Conservation (phyloP, 2,329 filamentous ascomycete genomes). For the Chaetomiaceae sp. region DNA sequence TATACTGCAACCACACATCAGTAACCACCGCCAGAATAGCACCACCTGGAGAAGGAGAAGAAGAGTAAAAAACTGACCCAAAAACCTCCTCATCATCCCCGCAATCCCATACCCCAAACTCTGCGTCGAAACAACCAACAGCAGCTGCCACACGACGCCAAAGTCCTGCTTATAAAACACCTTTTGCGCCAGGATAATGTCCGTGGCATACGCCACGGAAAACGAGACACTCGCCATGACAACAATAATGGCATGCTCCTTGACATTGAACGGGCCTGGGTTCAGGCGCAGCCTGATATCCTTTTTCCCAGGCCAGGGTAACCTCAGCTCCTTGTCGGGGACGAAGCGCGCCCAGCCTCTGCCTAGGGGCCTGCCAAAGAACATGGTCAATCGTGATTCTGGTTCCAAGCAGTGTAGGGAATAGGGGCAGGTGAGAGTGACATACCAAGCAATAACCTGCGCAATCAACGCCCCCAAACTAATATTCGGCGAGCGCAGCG, state of each 20-base stretch:
- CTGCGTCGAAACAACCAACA: slow-evolving; percentile 65
- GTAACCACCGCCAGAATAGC: background rate
- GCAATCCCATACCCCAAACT: slow-evolving; percentile 66
- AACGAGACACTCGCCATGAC: slow-evolving; percentile 71
- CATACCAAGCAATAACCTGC: slow-evolving; percentile 55
- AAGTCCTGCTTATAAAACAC: slow-evolving; percentile 70
- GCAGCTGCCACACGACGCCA: slow-evolving; percentile 60
- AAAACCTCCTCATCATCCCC: slow-evolving; percentile 61
- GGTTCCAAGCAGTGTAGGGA: too few relatives aligned
- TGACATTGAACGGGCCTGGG: slow-evolving; percentile 65
- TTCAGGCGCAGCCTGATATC: slow-evolving; percentile 44
- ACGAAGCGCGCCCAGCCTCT: slow-evolving; percentile 56
- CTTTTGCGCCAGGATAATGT: slow-evolving; percentile 66
- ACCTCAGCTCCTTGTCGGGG: slow-evolving; percentile 42
- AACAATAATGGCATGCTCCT: slow-evolving; percentile 65
- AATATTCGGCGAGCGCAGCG: slow-evolving; percentile 57
- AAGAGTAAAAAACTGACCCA: slow-evolving; percentile 41
- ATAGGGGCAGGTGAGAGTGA: background rate
- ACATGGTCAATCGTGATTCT: background rate
- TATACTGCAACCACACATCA: slow-evolving; percentile 42
- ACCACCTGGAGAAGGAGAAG: too few relatives aligned
- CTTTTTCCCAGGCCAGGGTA: background rate
- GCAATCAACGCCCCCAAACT: slow-evolving; percentile 57
- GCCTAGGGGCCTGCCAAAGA: slow-evolving; percentile 45
- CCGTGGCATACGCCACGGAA: slow-evolving; percentile 66